Evolutionary conservation across 257 asterid genomes (phyloP).

Genomic region (Datura wrightii): DNA sequence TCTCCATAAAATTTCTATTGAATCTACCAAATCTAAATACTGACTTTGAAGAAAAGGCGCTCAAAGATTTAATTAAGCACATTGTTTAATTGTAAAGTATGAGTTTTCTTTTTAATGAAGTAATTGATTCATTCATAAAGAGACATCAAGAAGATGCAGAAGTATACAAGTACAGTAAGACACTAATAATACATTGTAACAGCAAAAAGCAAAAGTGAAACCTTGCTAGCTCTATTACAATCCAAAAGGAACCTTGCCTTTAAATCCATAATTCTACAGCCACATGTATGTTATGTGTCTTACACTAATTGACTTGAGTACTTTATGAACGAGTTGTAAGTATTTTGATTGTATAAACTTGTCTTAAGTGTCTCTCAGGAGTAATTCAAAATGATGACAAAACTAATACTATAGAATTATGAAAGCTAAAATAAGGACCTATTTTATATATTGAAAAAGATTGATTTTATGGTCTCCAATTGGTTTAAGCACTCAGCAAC

Average conservation of each 20-base stretch:
- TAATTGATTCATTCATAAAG: too few species aligned
- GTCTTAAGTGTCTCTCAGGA: background rate
- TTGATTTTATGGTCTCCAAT: background rate
- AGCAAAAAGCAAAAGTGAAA: too few species aligned
- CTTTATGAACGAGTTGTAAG: background rate
- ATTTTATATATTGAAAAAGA: background rate
- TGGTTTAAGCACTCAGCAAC: background rate
- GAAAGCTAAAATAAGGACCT: background rate
- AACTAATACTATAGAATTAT: background rate
- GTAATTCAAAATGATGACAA: background rate
- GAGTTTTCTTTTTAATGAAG: too few species aligned
- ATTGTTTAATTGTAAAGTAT: too few species aligned
- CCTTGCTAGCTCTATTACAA: background rate
- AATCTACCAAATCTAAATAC: too few species aligned
- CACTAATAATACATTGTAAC: too few species aligned
- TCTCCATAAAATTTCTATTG: too few species aligned
- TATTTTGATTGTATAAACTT: background rate
- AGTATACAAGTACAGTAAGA: too few species aligned
- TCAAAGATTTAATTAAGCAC: too few species aligned
- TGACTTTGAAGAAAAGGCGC: too few species aligned
- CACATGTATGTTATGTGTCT: background rate
- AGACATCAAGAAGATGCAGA: too few species aligned
- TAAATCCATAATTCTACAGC: slow-evolving; percentile 13
- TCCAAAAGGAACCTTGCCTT: background rate
- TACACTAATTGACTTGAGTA: background rate